A percentile compares a stretch with the other conserved stretches of the same genome.
Conservation (phyloP, 176 grass and related monocot species). For the Dendrocalamus sinicus region DNA sequence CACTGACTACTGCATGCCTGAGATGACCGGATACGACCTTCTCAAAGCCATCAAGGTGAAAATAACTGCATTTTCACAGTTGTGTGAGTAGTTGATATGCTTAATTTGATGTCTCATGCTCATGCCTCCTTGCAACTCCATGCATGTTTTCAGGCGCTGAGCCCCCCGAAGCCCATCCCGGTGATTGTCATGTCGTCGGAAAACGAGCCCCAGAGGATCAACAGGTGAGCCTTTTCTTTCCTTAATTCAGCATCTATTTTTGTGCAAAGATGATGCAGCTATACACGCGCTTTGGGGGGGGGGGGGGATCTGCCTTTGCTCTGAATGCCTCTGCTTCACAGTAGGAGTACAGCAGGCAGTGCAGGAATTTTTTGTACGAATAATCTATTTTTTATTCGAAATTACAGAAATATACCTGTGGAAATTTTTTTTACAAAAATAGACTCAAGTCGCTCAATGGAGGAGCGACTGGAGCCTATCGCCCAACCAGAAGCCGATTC, state of each 20-base stretch:
- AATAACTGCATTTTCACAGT: neutral
- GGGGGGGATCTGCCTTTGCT: neutral
- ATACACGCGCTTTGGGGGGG: neutral
- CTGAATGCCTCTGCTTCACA: neutral
- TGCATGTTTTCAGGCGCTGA: slow-evolving; percentile 63
- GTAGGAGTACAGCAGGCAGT: neutral
- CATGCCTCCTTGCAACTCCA: neutral
- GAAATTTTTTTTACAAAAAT: too few relatives aligned
- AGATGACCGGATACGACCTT: slow-evolving; percentile 97
- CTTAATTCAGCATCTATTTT: slow-evolving; percentile 13
- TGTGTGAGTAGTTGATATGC: neutral
- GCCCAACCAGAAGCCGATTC: too few relatives aligned
- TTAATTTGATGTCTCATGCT: neutral
- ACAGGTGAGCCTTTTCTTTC: slow-evolving; percentile 49
- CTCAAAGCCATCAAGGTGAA: slow-evolving; percentile 91
- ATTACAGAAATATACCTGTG: too few relatives aligned
- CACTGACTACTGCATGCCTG: slow-evolving; percentile 98
- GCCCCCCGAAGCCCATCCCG: slow-evolving; percentile 72
- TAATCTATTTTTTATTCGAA: too few relatives aligned
- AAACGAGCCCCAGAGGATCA: slow-evolving; percentile 96
- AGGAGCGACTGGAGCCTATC: too few relatives aligned
- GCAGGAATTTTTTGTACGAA: too few relatives aligned
- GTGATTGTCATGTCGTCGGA: slow-evolving; percentile 99
- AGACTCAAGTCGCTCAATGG: too few relatives aligned
- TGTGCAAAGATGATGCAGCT: slow-evolving; percentile 4